Percentiles rank a stretch among this genome's conserved stretches.
These are phyloP conservation scores for Cupressus sempervirens DNA, from an alignment of 75 land plant species.

Conservation along the genomic window DNA sequence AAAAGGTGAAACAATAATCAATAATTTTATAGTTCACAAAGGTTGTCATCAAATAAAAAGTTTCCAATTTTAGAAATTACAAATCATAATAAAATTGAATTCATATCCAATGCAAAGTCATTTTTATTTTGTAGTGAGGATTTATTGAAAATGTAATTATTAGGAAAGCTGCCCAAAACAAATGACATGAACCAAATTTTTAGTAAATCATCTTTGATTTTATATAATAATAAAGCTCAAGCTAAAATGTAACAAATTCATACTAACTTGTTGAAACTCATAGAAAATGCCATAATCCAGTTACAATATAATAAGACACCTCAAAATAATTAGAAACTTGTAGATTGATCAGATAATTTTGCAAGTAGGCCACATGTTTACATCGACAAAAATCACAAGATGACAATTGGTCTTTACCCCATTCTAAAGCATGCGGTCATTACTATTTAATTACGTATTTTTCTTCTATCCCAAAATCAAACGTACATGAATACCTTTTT, in stretches of 20 bases:
- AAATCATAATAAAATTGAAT: background rate
- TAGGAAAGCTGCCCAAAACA: background rate
- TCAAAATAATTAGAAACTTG: background rate
- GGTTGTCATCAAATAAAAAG: too few species aligned
- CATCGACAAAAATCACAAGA: background rate
- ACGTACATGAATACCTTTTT: background rate
- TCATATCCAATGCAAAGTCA: background rate
- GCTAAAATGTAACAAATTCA: background rate
- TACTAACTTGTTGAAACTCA: background rate
- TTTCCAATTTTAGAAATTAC: background rate
- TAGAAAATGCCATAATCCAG: background rate
- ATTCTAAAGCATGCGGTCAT: background rate
- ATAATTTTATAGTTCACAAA: background rate
- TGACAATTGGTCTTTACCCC: background rate
- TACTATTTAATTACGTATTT: background rate
- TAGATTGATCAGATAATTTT: background rate
- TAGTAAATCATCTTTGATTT: background rate
- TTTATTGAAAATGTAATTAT: background rate
- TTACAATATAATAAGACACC: background rate
- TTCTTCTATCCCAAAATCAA: background rate
- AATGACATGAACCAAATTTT: background rate
- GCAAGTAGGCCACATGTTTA: background rate
- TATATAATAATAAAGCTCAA: background rate
- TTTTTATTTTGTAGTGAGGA: background rate
- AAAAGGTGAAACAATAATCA: constrained; percentile 14